phyloP scores from a whole-genome alignment of 139 green algal genomes.

The Chlamydomonas eustigma region DNA sequence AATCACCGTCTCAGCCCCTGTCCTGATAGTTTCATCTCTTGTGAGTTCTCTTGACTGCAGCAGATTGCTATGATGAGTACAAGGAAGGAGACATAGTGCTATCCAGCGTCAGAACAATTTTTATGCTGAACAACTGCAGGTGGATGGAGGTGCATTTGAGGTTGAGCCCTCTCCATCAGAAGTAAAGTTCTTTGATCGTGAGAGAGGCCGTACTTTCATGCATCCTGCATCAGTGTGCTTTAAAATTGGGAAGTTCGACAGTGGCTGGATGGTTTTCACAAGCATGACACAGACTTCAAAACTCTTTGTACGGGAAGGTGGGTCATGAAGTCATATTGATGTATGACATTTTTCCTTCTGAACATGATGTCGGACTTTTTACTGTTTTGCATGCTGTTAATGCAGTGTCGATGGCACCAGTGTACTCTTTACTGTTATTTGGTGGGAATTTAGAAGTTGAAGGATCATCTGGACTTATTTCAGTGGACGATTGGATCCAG shows the following conservation, averaged over 20 bases:
- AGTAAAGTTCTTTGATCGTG: constrained; percentile 67
- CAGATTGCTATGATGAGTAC: too few relatives aligned
- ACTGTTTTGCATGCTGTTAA: too few relatives aligned
- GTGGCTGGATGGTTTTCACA: constrained; percentile 81
- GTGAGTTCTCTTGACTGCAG: too few relatives aligned
- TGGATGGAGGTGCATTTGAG: constrained; percentile 30
- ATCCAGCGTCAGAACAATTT: too few relatives aligned
- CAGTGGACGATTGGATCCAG: constrained; percentile 56
- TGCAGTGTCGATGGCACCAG: constrained; percentile 26
- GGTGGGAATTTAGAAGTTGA: constrained; percentile 63
- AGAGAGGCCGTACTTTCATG: constrained; percentile 81
- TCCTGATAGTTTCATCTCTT: too few relatives aligned
- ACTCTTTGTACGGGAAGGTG: constrained; percentile 7
- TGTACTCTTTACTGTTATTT: constrained; percentile 86
- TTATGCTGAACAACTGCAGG: too few relatives aligned
- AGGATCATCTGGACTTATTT: constrained; percentile 42
- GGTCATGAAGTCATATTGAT: background rate
- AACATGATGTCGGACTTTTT: too few relatives aligned
- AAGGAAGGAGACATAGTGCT: too few relatives aligned
- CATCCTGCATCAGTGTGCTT: constrained; percentile 89
- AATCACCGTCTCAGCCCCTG: too few relatives aligned
- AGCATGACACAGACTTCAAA: constrained; percentile 60
- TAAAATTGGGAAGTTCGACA: constrained; percentile 54
- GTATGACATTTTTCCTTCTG: constrained; percentile 2
- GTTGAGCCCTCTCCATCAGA: constrained; percentile 21